phyloP scores from a whole-genome alignment of 23 red algal species.

The Gracilaria vermiculophylla region DNA sequence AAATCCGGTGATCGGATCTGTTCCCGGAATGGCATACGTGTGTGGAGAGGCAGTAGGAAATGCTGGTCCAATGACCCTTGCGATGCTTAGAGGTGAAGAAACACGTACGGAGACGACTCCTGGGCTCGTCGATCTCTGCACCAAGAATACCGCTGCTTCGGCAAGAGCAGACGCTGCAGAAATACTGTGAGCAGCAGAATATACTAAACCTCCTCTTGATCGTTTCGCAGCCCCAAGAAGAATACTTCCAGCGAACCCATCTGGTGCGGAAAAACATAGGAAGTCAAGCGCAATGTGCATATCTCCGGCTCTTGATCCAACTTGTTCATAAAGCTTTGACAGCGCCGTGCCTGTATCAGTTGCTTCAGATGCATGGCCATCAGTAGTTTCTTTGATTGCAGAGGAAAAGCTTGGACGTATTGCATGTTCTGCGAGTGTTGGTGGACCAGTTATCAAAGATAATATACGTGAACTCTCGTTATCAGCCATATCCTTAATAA shows the following conservation, averaged over 20 bases:
- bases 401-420: neutral
- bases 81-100: constrained; percentile 38
- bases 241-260: constrained; percentile 37
- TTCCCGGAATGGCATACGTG: constrained; percentile 53
- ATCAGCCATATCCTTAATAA: constrained; percentile 42
- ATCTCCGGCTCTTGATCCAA: constrained; percentile 50
- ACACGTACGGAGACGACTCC: constrained; percentile 47
- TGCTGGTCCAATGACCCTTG: constrained; percentile 53
- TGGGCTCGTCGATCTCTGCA: constrained; percentile 28
- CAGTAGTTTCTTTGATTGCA: neutral
- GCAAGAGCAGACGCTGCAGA: constrained; percentile 48
- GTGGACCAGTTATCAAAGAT: constrained; percentile 51
- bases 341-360: neutral
- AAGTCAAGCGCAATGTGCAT: constrained; percentile 58
- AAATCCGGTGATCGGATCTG: constrained; percentile 54
- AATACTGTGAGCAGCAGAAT: constrained; percentile 43
- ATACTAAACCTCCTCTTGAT: constrained; percentile 44
- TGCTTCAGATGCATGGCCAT: neutral
- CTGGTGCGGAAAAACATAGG: constrained; percentile 36
- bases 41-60: constrained; percentile 54
- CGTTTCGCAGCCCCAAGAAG: constrained; percentile 50
- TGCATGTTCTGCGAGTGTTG: constrained; percentile 10
- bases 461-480: constrained; percentile 44
- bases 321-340: constrained; percentile 29
- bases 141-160: constrained; percentile 53